Conservation (phyloP, 139 green algal genomes). For the Diplosphaera chodatii region DNA sequence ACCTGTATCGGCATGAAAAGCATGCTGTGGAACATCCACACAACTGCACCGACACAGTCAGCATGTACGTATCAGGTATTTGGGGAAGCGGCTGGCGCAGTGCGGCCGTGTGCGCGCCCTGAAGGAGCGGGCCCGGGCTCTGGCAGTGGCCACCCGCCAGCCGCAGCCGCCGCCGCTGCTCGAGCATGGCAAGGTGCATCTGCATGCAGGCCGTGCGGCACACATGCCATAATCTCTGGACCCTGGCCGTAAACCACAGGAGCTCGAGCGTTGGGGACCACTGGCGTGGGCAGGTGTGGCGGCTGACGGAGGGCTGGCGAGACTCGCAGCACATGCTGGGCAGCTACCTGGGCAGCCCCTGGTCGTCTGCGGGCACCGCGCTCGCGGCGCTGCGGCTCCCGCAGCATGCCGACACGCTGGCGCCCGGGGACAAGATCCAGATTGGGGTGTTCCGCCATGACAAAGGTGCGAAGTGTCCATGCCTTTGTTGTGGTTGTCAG, state of each 20-base stretch:
- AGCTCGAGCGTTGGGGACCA: too few relatives aligned
- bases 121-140: not conserved
- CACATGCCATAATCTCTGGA: too few relatives aligned
- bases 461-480: not conserved
- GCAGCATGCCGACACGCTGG: not conserved
- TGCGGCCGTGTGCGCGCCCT: not conserved
- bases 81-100: not conserved
- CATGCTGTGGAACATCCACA: too few relatives aligned
- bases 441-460: constrained; percentile 3
- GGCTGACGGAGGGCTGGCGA: constrained; percentile 3
- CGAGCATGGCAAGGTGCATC: not conserved
- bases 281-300: constrained; percentile 11
- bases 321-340: constrained; percentile 8
- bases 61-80: too few relatives aligned
- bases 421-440: constrained; percentile 3
- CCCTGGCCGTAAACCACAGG: too few relatives aligned
- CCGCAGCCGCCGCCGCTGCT: not conserved
- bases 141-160: not conserved
- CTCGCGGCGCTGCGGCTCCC: constrained; percentile 2
- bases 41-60: too few relatives aligned
- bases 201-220: too few relatives aligned
- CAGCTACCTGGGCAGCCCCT: not conserved
- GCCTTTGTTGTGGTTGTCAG: too few relatives aligned
- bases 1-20: too few relatives aligned
- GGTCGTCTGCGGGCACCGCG: constrained; percentile 1